Conservation (phyloP, 495 filamentous ascomycete species). For the Aspergillus cristatus region DNA sequence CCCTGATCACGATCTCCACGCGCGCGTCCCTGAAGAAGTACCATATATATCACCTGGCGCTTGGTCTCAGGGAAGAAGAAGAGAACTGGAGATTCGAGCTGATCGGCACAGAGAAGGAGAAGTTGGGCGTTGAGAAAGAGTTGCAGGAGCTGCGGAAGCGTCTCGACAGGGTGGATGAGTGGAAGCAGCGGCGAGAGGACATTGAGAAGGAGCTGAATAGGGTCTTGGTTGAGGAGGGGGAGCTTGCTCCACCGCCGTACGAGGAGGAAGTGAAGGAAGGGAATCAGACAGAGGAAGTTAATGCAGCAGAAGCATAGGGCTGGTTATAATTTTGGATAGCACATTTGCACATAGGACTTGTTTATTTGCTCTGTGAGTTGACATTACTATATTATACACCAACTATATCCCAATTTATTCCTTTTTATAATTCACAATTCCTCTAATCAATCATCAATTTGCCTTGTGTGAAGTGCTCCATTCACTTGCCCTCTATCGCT, state of each 20-base stretch:
- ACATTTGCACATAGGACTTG: too few species aligned
- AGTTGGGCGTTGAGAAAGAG: constrained; percentile 82
- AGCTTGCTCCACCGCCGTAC: constrained; percentile 34
- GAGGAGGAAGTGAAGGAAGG: constrained; percentile 11
- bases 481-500: too few species aligned
- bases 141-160: constrained; percentile 72
- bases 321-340: too few species aligned
- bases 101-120: constrained; percentile 88
- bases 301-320: constrained; percentile 2
- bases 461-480: too few species aligned
- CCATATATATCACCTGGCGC: constrained; percentile 78
- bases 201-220: constrained; percentile 61
- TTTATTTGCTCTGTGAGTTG: too few species aligned
- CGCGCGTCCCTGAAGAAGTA: constrained; percentile 90
- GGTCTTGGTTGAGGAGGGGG: constrained; percentile 45
- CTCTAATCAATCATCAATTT: too few species aligned
- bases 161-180: constrained; percentile 70
- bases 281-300: constrained; percentile 2
- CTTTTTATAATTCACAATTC: too few species aligned
- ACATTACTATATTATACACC: too few species aligned
- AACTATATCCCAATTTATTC: too few species aligned
- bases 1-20: constrained; percentile 88
- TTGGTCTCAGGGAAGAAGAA: constrained; percentile 59
- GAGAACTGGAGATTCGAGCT: constrained; percentile 79
- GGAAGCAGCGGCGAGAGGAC: constrained; percentile 67